Evolutionary conservation across 202 grass and related monocot genomes (phyloP), one percentile per base, ranked within the genome.

Genomic region (Alloteropsis angusta): DNA sequence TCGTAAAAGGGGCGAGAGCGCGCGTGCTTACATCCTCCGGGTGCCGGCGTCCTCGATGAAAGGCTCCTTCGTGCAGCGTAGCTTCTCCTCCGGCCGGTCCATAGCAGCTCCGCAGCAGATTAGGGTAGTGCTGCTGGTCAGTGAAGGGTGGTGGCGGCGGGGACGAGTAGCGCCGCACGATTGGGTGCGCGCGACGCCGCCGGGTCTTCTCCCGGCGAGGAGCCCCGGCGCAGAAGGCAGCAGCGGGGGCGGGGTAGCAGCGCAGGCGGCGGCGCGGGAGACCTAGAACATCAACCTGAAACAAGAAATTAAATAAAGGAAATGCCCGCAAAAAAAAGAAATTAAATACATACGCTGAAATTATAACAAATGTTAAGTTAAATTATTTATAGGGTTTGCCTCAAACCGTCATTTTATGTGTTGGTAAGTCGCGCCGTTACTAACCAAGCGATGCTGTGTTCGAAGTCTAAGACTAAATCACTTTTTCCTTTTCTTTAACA

Each of bases 51-150:
- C 83, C 74, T 94, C 94, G 17, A 90, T 76, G 68, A 81, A 97
- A 42, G 85, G 94, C 63, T 97, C 94, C 87, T 94, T 97, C 28
- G 89, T 97, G 89, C 91, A 97, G 49, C 94, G 81, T 44, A 97
- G 85, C 82, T 82, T 97, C 88, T 80, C 86, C 66, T 86, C 85
- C 23, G 64, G 68, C 45, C 30, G 46, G 58, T 44, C 34, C 91
- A 95, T 91, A n/a, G 42, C 56, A 17, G 56, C 57, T 53, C 9
- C 17, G 47, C 35, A 5, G 47, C 35, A 5, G 60, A 28, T 66
- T 52, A 42, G 46, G 35, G 1, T 37, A 50, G 21, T 19, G 3
- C 37, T 38, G n/a, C 19, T 50, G 16, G 5, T 42, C 19, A 35
- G 44, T 50, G 43, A 37, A 12, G 8, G 9, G 14, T 9, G 57